These are phyloP conservation scores for Lentinula guzmanii DNA, from an alignment of 768 basidiomycete species.

Conservation along the genomic window DNA sequence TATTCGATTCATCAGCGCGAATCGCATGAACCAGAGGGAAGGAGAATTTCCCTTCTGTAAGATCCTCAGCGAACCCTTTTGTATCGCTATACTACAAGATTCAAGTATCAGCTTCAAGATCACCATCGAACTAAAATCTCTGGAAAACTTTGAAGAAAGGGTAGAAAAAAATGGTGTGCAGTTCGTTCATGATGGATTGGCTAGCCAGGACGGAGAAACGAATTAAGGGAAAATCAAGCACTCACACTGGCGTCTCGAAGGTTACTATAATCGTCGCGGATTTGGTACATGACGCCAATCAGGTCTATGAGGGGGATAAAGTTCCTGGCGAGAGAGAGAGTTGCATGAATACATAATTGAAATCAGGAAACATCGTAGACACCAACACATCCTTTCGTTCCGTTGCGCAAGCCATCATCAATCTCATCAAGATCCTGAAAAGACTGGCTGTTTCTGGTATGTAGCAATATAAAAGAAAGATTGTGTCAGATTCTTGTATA, in stretches of 20 bases:
- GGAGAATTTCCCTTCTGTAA: slow-evolving; percentile 96
- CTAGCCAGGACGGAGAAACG: not conserved
- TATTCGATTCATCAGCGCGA: slow-evolving; percentile 67
- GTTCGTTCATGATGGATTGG: not conserved
- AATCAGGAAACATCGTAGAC: not conserved
- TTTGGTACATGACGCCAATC: slow-evolving; percentile 93
- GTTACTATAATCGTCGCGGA: slow-evolving; percentile 95
- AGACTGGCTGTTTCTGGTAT: slow-evolving; percentile 87
- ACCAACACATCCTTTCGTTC: slow-evolving; percentile 52
- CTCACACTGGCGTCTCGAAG: slow-evolving; percentile 76
- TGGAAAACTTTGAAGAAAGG: too few species aligned
- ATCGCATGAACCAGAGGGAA: slow-evolving; percentile 93
- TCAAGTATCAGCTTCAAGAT: not conserved
- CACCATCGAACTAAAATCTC: not conserved
- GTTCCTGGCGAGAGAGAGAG: slow-evolving; percentile 41
- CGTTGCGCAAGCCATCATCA: slow-evolving; percentile 90
- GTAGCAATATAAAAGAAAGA: not conserved
- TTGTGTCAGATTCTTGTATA: not conserved
- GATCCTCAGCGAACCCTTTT: slow-evolving; percentile 89
- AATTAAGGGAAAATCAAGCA: not conserved
- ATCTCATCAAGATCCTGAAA: slow-evolving; percentile 84
- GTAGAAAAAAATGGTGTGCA: too few species aligned
- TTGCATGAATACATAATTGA: not conserved
- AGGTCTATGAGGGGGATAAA: slow-evolving; percentile 91
- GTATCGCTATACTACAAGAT: slow-evolving; percentile 67